phyloP scores from a whole-genome alignment of 2,329 filamentous ascomycete genomes.

The Fusarium dlaminii region DNA sequence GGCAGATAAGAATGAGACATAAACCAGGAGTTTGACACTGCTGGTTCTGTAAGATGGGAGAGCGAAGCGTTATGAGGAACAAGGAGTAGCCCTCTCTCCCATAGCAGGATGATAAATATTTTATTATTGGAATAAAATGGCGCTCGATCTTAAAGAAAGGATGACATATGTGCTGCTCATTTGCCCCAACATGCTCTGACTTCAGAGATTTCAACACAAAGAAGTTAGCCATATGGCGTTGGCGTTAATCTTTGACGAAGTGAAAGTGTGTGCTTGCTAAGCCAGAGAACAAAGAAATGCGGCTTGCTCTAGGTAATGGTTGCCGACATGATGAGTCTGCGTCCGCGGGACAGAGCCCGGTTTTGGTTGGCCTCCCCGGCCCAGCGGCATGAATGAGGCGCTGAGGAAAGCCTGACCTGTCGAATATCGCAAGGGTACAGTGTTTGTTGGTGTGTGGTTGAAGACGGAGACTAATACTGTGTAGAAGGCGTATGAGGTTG shows the following conservation, averaged over 20 bases:
- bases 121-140: slow-evolving; percentile 38
- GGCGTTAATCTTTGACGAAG: slow-evolving; percentile 20
- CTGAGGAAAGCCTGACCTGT: background rate
- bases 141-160: slow-evolving; percentile 26
- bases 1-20: background rate
- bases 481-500: background rate
- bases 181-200: slow-evolving; percentile 17
- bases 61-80: background rate
- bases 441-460: slow-evolving; percentile 10
- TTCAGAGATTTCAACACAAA: slow-evolving; percentile 13
- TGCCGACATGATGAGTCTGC: slow-evolving; percentile 8
- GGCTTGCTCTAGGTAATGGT: slow-evolving; percentile 30
- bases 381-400: slow-evolving; percentile 22
- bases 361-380: slow-evolving; percentile 14
- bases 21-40: background rate
- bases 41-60: background rate
- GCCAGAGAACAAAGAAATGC: slow-evolving; percentile 41
- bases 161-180: slow-evolving; percentile 15
- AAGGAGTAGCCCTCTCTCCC: background rate
- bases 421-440: background rate
- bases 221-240: slow-evolving; percentile 27
- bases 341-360: slow-evolving; percentile 17
- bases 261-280: slow-evolving; percentile 36
- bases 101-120: slow-evolving; percentile 9
- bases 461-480: slow-evolving; percentile 8